Base-by-base conservation (phyloP, 805 yeast genomes). In the Candida vaughaniae region DNA sequence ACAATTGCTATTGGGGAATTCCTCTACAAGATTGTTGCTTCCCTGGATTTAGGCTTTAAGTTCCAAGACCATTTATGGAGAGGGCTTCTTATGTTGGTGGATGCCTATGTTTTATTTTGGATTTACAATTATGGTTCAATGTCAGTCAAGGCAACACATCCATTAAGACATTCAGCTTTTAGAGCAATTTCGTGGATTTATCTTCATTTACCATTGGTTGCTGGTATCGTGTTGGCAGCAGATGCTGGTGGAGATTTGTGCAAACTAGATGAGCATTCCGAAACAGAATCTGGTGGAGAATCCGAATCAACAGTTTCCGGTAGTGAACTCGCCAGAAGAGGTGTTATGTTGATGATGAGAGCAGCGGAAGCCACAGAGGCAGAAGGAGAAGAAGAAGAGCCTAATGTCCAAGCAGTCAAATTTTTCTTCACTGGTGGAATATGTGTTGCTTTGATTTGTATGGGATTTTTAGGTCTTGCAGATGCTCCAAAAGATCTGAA, bases 1-100 rank as follows among this genome's bases (percentile, higher is more conserved):
- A 70, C 79, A 45, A 79, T 81, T 55, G 84, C 83, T 4, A 66
- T 80, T 43, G 86, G 86, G 23, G 85, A 80, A 45, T 80, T 77
- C 45, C 56, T 79, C 10, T 77, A 72, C 48, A 72, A 69, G 27
- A 60, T 75, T 6, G 82, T 77, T 6, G 73, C 78, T 2, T 54
- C 56, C 0, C 58, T 66, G n/a, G 73, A 78, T 0, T 63, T 77
- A 27, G 75, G 71, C 1, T 38, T 51, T 2, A 82, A 82, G 0
- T 60, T 77, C 42, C 59, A 64, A 30, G 46, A 46, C 3, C 64
- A 62, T 28, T 55, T 74, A 15, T 70, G 69, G n/a, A 58, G 81
- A 34, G 83, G 77, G 0, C 45, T 77, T 5, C 62, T 75, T 38
- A 46, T 73, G 9, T 49, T 76, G 33, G 53, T 77, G 10, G 67